These are phyloP conservation scores for Diutina neorugosa DNA, from an alignment of 1,139 yeast genomes.

Conservation along the genomic window DNA sequence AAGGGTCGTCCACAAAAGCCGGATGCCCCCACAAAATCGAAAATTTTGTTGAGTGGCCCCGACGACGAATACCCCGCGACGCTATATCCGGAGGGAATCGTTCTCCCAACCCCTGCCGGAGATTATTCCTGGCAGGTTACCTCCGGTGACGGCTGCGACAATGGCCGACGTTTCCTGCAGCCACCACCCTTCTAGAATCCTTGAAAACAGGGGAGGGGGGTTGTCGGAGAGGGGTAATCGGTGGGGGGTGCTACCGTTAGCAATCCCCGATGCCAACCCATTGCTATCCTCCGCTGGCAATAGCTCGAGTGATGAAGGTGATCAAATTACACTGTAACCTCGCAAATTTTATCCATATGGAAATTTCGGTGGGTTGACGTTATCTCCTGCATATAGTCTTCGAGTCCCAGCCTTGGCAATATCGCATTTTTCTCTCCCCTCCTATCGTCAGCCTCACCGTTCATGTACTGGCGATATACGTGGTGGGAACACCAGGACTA, in stretches of 20 bases:
- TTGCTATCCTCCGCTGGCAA: too few relatives aligned
- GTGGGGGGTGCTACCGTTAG: background rate
- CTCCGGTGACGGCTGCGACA: background rate
- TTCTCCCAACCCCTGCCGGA: background rate
- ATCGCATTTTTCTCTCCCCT: background rate
- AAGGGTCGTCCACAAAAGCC: too few relatives aligned
- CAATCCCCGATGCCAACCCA: too few relatives aligned
- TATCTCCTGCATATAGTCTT: background rate
- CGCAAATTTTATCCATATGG: too few relatives aligned
- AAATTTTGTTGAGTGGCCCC: background rate
- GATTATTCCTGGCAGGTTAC: background rate
- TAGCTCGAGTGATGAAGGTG: too few relatives aligned
- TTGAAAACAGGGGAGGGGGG: background rate
- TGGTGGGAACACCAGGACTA: slow-evolving; percentile 14
- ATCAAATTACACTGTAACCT: too few relatives aligned
- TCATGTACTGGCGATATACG: slow-evolving; percentile 29
- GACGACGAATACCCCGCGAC: background rate
- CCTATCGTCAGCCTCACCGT: background rate
- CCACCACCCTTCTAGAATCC: background rate
- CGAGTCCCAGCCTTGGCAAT: background rate
- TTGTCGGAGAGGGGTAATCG: background rate
- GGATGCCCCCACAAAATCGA: background rate
- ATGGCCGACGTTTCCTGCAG: background rate
- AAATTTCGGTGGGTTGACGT: too few relatives aligned
- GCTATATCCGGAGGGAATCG: background rate